phyloP scores from a whole-genome alignment of 805 yeast genomes.

The Saccharomyces kudriavzevii region DNA sequence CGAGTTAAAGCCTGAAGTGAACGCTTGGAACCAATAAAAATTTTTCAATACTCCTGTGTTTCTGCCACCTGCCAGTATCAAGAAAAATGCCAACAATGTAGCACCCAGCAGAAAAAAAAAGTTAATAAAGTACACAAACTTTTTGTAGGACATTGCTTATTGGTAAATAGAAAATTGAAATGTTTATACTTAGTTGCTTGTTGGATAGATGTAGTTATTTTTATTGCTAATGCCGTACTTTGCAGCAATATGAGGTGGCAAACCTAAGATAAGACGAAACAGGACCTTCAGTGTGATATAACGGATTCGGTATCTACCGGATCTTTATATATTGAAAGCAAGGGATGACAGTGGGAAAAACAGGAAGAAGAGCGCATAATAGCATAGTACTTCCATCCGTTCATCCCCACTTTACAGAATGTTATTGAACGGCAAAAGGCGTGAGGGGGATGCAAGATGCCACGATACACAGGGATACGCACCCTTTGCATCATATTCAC shows the following conservation, averaged over 20 bases:
- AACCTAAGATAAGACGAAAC: not conserved
- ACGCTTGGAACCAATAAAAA: slow-evolving; percentile 74
- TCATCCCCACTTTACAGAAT: not conserved
- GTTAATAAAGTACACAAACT: not conserved
- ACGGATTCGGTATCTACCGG: not conserved
- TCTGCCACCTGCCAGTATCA: slow-evolving; percentile 56
- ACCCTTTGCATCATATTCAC: not conserved
- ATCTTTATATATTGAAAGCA: not conserved
- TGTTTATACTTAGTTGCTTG: not conserved
- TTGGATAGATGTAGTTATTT: not conserved
- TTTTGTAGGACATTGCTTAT: not conserved
- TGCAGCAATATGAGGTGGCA: not conserved
- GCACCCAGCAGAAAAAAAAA: slow-evolving; percentile 35
- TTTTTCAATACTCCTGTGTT: slow-evolving; percentile 45
- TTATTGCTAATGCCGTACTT: not conserved
- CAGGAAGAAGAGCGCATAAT: not conserved
- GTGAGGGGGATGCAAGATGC: not conserved
- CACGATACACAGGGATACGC: not conserved
- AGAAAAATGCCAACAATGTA: slow-evolving; percentile 46
- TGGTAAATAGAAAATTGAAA: not conserved
- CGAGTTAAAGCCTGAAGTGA: slow-evolving; percentile 44
- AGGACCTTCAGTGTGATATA: not conserved
- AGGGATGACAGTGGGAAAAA: not conserved
- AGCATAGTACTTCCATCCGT: not conserved
- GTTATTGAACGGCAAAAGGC: not conserved